These are phyloP conservation scores for Chloromonas sp. DNA, from an alignment of 163 green algal species.

Conservation along the genomic window DNA sequence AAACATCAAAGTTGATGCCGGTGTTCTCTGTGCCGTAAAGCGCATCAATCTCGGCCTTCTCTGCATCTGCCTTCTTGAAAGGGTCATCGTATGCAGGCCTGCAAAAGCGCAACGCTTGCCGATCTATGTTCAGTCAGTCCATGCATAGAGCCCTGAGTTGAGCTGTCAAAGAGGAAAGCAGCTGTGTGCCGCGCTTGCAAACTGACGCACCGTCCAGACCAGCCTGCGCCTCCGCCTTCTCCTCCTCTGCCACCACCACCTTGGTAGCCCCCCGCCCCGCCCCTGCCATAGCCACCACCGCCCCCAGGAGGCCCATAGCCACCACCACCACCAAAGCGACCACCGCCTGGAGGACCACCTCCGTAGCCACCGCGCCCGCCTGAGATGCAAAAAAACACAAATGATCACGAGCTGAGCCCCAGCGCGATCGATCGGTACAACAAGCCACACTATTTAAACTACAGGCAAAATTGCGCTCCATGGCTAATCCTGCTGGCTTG, in stretches of 20 bases:
- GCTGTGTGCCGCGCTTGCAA: neutral
- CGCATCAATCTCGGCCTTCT: conserved; percentile 58
- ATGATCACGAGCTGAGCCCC: neutral
- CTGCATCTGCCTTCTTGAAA: conserved; percentile 48
- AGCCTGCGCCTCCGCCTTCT: neutral
- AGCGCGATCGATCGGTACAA: neutral
- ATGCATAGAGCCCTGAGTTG: neutral
- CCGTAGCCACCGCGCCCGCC: neutral
- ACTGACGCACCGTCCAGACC: neutral
- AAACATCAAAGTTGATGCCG: conserved; percentile 97
- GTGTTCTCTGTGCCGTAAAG: conserved; percentile 80
- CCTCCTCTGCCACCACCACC: neutral
- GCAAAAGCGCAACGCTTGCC: neutral
- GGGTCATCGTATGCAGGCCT: conserved; percentile 30
- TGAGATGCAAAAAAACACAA: neutral
- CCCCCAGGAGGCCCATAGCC: no score
- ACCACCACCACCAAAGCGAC: neutral
- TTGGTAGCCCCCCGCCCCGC: neutral
- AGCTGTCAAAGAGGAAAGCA: neutral
- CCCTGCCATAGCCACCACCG: neutral
- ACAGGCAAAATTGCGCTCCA: neutral
- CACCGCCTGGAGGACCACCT: neutral
- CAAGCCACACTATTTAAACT: neutral
- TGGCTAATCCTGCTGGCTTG: neutral
- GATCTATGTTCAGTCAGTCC: neutral